A percentile compares a stretch with the other conserved stretches of the same genome.
Conservation (phyloP, 2,329 filamentous ascomycete genomes). For the Fusarium coicis region DNA sequence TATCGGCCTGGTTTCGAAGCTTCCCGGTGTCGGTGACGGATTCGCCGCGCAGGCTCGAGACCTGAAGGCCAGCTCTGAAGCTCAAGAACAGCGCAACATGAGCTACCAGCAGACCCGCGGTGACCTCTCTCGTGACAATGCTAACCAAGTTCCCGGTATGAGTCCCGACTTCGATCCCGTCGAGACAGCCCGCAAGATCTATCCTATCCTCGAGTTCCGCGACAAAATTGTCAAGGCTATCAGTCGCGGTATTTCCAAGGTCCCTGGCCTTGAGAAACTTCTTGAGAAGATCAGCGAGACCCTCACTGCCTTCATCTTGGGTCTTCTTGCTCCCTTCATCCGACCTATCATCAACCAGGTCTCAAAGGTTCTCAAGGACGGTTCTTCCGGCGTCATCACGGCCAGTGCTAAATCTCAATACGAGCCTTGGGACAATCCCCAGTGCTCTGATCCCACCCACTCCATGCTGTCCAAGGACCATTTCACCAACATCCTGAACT, state of each 20-base stretch:
- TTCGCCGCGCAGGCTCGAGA: slow-evolving; percentile 74
- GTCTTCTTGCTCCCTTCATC: slow-evolving; percentile 89
- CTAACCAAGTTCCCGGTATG: slow-evolving; percentile 77
- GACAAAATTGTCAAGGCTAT: slow-evolving; percentile 94
- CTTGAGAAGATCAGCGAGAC: slow-evolving; percentile 95
- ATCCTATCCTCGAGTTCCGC: slow-evolving; percentile 92
- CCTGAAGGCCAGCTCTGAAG: slow-evolving; percentile 69
- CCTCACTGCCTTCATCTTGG: slow-evolving; percentile 90
- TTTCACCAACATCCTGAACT: slow-evolving; percentile 82
- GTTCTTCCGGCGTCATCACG: slow-evolving; percentile 77
- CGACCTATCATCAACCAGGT: slow-evolving; percentile 90
- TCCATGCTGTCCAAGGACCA: slow-evolving; percentile 88
- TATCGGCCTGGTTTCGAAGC: slow-evolving; percentile 76
- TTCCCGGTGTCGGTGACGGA: slow-evolving; percentile 76
- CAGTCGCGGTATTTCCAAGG: slow-evolving; percentile 85
- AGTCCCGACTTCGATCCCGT: slow-evolving; percentile 80
- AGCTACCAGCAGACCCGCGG: slow-evolving; percentile 46
- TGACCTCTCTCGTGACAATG: slow-evolving; percentile 56
- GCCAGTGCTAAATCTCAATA: slow-evolving; percentile 79
- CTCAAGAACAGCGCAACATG: slow-evolving; percentile 70
- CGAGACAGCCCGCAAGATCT: slow-evolving; percentile 83
- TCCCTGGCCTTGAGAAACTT: slow-evolving; percentile 89
- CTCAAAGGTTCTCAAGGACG: slow-evolving; percentile 84
- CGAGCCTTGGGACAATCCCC: slow-evolving; percentile 81
- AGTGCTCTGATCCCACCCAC: slow-evolving; percentile 82